Evolutionary conservation across 176 grass and related monocot species (phyloP), one percentile per base, ranked within the genome.

Genomic region (Avena eriantha): DNA sequence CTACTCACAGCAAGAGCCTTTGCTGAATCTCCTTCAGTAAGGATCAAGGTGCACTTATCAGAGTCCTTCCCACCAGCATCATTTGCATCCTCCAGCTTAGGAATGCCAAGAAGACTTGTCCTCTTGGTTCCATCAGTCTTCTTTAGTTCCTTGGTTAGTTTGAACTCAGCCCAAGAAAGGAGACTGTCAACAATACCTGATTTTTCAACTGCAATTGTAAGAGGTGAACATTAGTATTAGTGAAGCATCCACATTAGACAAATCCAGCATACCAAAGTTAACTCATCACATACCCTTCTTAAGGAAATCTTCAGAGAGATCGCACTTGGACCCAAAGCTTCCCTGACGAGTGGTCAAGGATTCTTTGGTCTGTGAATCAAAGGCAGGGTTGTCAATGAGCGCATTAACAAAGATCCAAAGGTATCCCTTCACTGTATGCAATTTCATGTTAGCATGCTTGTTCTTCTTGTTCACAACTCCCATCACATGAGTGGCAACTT

Each of bases 21-120:
- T 39, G 96, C 96, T 18, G 93, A 98, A 88, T 98, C 96, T 73
- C 96, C 96, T 92, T 98, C 96, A 55, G 96, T 96, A 16, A 98
- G 87, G 58, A 98, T 96, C 82, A 98, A 87, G 19, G 96, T 98
- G 75, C 96, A 98, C 65, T 83, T 88, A 0, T 90, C 72, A 2
- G 96, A 98, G 4, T 93, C 66, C 82, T 46, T 94, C 18, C 92
- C 93, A 70, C 95, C 95, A 76, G 93, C 93, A 82, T 91, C 87
- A 68, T 97, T 97, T 71, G 93, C 95, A 86, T 97, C 95, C 82
- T 95, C 95, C 50, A 97, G 90, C 69, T 95, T 97, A 46, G 89
- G 65, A 17, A 97, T 76, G 41, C 93, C 93, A 8, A 82, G 85
- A 88, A 97, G 83, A 71, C 86, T 94, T 61, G 88, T 74, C 19